These are phyloP conservation scores for Mycena kentingensis DNA, from an alignment of 768 basidiomycete species.

Conservation along the genomic window DNA sequence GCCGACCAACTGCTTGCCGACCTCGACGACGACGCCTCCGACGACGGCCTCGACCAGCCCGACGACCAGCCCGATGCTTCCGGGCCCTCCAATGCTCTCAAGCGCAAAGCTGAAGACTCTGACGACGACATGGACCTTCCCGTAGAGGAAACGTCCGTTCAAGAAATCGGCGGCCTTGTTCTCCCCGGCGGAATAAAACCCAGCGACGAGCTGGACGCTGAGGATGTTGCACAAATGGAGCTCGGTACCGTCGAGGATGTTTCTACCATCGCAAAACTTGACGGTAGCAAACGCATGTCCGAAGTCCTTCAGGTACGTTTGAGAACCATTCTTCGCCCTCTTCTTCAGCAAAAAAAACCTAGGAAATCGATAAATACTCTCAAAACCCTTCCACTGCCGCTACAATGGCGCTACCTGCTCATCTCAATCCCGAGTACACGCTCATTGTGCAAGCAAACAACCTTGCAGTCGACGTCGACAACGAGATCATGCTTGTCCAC, in stretches of 20 bases:
- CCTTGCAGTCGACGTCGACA: conserved; percentile 96
- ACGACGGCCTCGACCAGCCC: conserved; percentile 55
- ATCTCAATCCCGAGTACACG: conserved; percentile 93
- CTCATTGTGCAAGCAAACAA: conserved; percentile 98
- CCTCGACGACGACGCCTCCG: conserved; percentile 84
- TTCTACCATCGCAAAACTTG: conserved; percentile 82
- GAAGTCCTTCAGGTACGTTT: conserved; percentile 76
- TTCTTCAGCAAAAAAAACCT: not conserved
- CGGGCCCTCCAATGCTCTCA: conserved; percentile 40
- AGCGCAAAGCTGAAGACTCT: conserved; percentile 62
- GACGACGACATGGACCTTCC: conserved; percentile 60
- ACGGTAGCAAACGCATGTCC: conserved; percentile 83
- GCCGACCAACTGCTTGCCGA: conserved; percentile 94
- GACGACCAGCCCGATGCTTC: conserved; percentile 43
- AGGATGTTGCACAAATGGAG: conserved; percentile 95
- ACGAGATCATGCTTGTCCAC: conserved; percentile 95
- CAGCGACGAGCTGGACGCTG: conserved; percentile 93
- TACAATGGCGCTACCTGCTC: conserved; percentile 75
- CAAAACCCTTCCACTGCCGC: conserved; percentile 77
- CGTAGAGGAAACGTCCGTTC: conserved; percentile 45
- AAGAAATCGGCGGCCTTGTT: conserved; percentile 59
- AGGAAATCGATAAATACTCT: conserved; percentile 92
- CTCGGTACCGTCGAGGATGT: conserved; percentile 84
- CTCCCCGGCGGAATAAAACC: conserved; percentile 87
- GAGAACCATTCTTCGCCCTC: not conserved